Percentiles rank a stretch among this genome's conserved stretches.
Conservation (phyloP, 1,139 yeast species). For the Meyerozyma carpophila region DNA sequence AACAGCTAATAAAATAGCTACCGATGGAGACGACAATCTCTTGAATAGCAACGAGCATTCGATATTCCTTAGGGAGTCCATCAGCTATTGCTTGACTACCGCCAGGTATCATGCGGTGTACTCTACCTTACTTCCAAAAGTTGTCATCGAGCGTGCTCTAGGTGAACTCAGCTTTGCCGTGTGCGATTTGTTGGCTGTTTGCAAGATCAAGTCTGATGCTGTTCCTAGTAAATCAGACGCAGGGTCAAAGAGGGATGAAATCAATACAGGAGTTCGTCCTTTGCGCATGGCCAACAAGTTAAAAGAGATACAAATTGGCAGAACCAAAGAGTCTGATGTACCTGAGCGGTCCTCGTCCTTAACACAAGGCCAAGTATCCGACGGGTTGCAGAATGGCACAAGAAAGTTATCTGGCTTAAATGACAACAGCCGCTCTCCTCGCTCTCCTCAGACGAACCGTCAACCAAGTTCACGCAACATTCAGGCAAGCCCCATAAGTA, state of each 20-base stretch:
- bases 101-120: conserved; percentile 73
- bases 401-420: neutral
- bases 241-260: neutral
- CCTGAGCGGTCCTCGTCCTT: neutral
- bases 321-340: neutral
- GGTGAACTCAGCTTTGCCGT: conserved; percentile 71
- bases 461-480: neutral
- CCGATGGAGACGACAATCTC: conserved; percentile 32
- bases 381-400: neutral
- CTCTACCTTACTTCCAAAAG: conserved; percentile 58
- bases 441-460: neutral
- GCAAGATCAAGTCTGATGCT: conserved; percentile 33
- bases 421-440: neutral
- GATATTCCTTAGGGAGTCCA: conserved; percentile 55
- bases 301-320: conserved; percentile 11
- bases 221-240: conserved; percentile 3
- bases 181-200: conserved; percentile 60
- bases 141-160: conserved; percentile 72
- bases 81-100: conserved; percentile 72
- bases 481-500: neutral
- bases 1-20: conserved; percentile 43
- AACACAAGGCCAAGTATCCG: neutral
- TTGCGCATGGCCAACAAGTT: conserved; percentile 51
- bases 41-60: conserved; percentile 32
- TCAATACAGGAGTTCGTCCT: conserved; percentile 47